These are phyloP conservation scores for Clonostachys rhizophaga DNA, from an alignment of 2,329 filamentous ascomycete genomes.

Conservation along the genomic window DNA sequence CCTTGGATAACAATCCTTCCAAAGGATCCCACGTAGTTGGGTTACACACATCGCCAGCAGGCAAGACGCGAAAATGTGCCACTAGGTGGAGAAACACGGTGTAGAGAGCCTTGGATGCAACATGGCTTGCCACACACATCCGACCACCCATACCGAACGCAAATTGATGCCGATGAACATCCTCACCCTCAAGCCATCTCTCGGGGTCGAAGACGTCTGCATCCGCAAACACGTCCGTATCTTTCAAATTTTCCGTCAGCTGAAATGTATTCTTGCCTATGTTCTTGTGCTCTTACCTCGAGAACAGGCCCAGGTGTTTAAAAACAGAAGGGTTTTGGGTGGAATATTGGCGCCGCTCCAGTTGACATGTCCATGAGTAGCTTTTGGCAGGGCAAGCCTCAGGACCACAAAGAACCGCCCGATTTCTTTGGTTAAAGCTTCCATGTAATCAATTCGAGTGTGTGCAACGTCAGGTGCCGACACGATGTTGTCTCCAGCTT, in stretches of 20 bases:
- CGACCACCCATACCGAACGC: constrained; percentile 48
- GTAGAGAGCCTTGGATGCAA: constrained; percentile 49
- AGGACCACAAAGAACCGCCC: constrained; percentile 62
- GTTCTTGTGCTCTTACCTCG: constrained; percentile 8
- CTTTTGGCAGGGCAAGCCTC: constrained; percentile 59
- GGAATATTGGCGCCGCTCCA: constrained; percentile 30
- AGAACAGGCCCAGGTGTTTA: constrained; percentile 19
- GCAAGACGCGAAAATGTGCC: constrained; percentile 39
- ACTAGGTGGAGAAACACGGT: constrained; percentile 46
- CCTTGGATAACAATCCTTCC: constrained; percentile 7
- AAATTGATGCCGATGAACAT: constrained; percentile 35
- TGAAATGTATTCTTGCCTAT: background rate
- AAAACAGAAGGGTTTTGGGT: constrained; percentile 42
- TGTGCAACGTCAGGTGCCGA: constrained; percentile 9
- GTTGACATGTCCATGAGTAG: constrained; percentile 18
- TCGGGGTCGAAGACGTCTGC: constrained; percentile 55
- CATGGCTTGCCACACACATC: constrained; percentile 49
- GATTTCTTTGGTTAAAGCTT: constrained; percentile 59
- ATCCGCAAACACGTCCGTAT: constrained; percentile 57
- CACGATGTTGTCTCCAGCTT: constrained; percentile 5
- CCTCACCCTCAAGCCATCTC: constrained; percentile 27
- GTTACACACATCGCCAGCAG: constrained; percentile 8
- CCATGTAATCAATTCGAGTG: constrained; percentile 60
- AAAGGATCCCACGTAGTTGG: constrained; percentile 8
- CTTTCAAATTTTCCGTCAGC: constrained; percentile 17